Conservation (phyloP, 2,329 filamentous ascomycete genomes). For the Ophiostoma tasmaniense region DNA sequence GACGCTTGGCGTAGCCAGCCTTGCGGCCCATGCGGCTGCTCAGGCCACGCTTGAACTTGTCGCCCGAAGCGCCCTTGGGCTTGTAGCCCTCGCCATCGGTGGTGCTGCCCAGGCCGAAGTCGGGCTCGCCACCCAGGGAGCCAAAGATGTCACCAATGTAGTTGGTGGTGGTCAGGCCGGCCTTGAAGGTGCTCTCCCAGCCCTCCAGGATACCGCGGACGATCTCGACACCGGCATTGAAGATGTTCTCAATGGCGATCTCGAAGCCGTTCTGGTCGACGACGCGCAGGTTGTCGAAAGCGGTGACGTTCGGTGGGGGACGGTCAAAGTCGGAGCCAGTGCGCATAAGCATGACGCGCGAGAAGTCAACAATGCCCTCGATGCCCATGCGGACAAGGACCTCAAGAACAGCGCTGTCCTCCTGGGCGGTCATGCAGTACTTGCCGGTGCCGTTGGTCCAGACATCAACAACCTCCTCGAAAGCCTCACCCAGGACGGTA, state of each 20-base stretch:
- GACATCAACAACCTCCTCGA: slow-evolving; percentile 54
- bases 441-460: slow-evolving; percentile 60
- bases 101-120: slow-evolving; percentile 52
- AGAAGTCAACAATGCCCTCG: slow-evolving; percentile 53
- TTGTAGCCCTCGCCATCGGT: slow-evolving; percentile 31
- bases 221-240: slow-evolving; percentile 55
- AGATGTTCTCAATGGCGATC: slow-evolving; percentile 58
- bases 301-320: slow-evolving; percentile 48
- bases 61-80: slow-evolving; percentile 22
- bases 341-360: slow-evolving; percentile 58
- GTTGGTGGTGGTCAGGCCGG: slow-evolving; percentile 50
- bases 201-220: slow-evolving; percentile 52
- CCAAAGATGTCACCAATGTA: slow-evolving; percentile 67
- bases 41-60: slow-evolving; percentile 13
- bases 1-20: slow-evolving; percentile 13
- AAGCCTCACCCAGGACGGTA: slow-evolving; percentile 49
- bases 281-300: slow-evolving; percentile 51
- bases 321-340: slow-evolving; percentile 64
- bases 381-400: slow-evolving; percentile 53
- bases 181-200: slow-evolving; percentile 52
- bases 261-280: slow-evolving; percentile 55
- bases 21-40: slow-evolving; percentile 15
- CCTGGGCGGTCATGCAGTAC: slow-evolving; percentile 65
- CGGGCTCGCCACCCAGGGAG: slow-evolving; percentile 54
- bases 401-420: slow-evolving; percentile 62